Conservation (phyloP, 768 basidiomycete genomes). For the Aureoboletus auriporus region DNA sequence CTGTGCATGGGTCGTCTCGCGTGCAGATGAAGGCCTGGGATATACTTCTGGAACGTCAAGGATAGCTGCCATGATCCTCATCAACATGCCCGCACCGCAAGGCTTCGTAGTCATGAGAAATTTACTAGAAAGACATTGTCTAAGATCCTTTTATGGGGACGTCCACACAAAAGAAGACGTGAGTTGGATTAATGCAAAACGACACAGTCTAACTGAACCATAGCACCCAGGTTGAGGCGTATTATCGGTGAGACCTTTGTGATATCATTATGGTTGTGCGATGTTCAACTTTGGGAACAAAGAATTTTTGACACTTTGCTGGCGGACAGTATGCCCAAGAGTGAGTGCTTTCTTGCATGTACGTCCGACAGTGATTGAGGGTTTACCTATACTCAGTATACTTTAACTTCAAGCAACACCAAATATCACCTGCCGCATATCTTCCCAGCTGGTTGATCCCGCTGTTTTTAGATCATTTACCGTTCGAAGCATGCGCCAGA, state of each 20-base stretch:
- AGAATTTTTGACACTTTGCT: constrained; percentile 91
- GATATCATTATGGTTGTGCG: not conserved
- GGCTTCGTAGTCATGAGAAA: constrained; percentile 85
- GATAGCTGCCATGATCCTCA: constrained; percentile 80
- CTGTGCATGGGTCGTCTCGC: constrained; percentile 83
- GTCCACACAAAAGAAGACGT: constrained; percentile 72
- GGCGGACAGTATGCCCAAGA: constrained; percentile 92
- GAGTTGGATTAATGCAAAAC: constrained; percentile 30
- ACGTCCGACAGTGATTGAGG: not conserved
- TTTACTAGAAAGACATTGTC: constrained; percentile 76
- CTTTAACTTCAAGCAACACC: constrained; percentile 93
- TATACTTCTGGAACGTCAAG: constrained; percentile 68
- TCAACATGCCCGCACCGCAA: constrained; percentile 73
- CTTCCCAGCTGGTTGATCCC: constrained; percentile 79
- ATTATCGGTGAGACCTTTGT: constrained; percentile 61
- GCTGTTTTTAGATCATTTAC: constrained; percentile 81
- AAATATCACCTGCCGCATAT: constrained; percentile 83
- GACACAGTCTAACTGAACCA: constrained; percentile 27
- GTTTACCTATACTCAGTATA: constrained; percentile 52
- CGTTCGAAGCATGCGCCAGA: constrained; percentile 85
- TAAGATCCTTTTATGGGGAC: constrained; percentile 83
- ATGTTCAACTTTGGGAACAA: constrained; percentile 12
- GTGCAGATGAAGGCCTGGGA: constrained; percentile 77
- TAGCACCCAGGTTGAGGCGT: constrained; percentile 71
- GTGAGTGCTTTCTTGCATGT: constrained; percentile 38